phyloP scores from a whole-genome alignment of 1,284 basidiomycete species.

The Cryptococcus sp. region DNA sequence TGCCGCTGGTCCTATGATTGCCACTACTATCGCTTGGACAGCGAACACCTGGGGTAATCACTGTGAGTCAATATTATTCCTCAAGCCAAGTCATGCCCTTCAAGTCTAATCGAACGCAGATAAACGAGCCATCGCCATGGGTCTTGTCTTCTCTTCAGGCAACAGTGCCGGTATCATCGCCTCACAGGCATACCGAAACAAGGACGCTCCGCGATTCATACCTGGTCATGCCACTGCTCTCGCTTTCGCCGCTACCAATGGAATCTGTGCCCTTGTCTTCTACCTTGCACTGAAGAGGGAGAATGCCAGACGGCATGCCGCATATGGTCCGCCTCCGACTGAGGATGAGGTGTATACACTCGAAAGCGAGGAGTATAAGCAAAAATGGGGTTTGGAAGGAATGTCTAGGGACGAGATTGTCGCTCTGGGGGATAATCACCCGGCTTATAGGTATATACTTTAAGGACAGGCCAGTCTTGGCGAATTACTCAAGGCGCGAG shows the following conservation, averaged over 20 bases:
- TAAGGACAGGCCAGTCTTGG: neutral
- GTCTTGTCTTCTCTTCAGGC: constrained; percentile 50
- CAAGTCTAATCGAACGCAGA: constrained; percentile 16
- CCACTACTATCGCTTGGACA: constrained; percentile 49
- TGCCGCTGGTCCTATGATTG: constrained; percentile 47
- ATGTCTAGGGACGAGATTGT: constrained; percentile 47
- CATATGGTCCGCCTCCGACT: constrained; percentile 38
- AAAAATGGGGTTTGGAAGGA: constrained; percentile 44
- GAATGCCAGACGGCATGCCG: constrained; percentile 42
- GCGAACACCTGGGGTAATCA: constrained; percentile 47
- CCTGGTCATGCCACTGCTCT: constrained; percentile 45
- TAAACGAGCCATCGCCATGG: constrained; percentile 49
- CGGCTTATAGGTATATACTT: constrained; percentile 39
- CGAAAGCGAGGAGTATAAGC: constrained; percentile 38
- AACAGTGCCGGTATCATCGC: constrained; percentile 51
- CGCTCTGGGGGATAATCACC: constrained; percentile 48
- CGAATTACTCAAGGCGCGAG: too few species aligned
- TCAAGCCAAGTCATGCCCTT: neutral
- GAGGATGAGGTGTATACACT: constrained; percentile 61
- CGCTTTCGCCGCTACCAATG: constrained; percentile 40
- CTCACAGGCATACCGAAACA: constrained; percentile 44
- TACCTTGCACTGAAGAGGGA: constrained; percentile 37
- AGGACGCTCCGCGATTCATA: constrained; percentile 34
- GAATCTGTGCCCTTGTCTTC: constrained; percentile 37
- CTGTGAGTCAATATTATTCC: constrained; percentile 17